These are phyloP conservation scores for Pseudognaphalium luteoalbum DNA, from an alignment of 129 eudicot species.

Conservation along the genomic window DNA sequence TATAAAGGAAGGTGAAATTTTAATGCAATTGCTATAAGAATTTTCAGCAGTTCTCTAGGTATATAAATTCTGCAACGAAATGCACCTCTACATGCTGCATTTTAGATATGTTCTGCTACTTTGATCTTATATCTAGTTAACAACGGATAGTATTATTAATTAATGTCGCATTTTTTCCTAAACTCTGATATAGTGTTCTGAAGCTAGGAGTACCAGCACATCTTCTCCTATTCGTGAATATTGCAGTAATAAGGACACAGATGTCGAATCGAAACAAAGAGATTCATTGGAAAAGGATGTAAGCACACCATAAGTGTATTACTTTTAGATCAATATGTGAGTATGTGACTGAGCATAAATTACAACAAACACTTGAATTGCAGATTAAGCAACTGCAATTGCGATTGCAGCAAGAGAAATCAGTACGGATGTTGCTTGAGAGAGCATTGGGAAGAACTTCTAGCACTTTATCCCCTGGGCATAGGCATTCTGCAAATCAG, in stretches of 20 bases:
- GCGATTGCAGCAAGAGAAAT: constrained; percentile 85
- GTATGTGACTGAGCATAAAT: background rate
- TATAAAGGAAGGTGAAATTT: too few species aligned
- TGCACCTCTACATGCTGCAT: background rate
- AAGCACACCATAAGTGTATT: constrained; percentile 35
- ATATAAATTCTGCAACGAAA: background rate
- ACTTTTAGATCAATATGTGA: background rate
- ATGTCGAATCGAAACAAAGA: constrained; percentile 47
- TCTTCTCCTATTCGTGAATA: constrained; percentile 46
- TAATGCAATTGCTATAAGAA: too few species aligned
- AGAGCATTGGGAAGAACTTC: constrained; percentile 89
- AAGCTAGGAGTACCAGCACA: constrained; percentile 37
- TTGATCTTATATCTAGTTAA: constrained; percentile 1
- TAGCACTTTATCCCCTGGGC: constrained; percentile 87
- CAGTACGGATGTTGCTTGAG: constrained; percentile 78
- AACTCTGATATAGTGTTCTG: constrained; percentile 34
- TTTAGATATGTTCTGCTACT: constrained; percentile 8
- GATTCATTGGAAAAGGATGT: constrained; percentile 85
- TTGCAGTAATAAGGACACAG: constrained; percentile 31
- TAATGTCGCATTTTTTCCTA: constrained; percentile 1
- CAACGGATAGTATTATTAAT: background rate
- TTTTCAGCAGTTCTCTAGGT: too few species aligned
- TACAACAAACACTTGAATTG: constrained; percentile 28
- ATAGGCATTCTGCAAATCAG: constrained; percentile 77
- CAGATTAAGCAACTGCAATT: constrained; percentile 75